Percentiles rank a stretch among this genome's conserved stretches.
Conservation (phyloP, 2,329 filamentous ascomycete species). For the Botryotinia calthae region DNA sequence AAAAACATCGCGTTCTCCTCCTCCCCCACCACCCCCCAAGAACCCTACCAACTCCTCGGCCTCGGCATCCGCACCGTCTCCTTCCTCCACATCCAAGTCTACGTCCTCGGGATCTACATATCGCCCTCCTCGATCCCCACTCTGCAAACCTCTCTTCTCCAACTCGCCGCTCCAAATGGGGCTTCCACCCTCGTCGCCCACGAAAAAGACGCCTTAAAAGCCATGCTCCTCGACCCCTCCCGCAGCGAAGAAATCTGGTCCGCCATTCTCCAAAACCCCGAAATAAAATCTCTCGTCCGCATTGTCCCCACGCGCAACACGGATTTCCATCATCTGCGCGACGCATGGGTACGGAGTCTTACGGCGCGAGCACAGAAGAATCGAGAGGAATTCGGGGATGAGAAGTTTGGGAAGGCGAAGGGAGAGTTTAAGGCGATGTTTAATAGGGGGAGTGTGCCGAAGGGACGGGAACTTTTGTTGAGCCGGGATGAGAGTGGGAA, state of each 20-base stretch:
- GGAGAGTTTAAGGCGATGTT: constrained; percentile 79
- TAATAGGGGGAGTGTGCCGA: constrained; percentile 74
- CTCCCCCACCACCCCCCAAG: constrained; percentile 74
- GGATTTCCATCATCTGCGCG: constrained; percentile 87
- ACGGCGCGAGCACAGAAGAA: constrained; percentile 63
- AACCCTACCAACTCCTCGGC: constrained; percentile 75
- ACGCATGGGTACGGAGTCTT: constrained; percentile 86
- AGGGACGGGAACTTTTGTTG: constrained; percentile 74
- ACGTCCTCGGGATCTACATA: constrained; percentile 90
- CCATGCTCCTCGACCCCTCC: constrained; percentile 65
- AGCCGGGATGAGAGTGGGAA: constrained; percentile 63
- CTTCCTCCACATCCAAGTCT: constrained; percentile 87
- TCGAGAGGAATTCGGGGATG: constrained; percentile 58
- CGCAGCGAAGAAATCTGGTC: constrained; percentile 74
- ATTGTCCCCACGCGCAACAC: constrained; percentile 91
- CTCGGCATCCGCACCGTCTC: constrained; percentile 86
- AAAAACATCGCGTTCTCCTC: constrained; percentile 88
- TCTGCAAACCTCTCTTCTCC: constrained; percentile 76
- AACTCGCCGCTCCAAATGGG: constrained; percentile 64
- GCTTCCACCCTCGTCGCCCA: constrained; percentile 80
- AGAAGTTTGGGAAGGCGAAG: constrained; percentile 72
- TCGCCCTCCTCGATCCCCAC: constrained; percentile 76
- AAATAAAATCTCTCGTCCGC: constrained; percentile 74
- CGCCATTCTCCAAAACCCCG: constrained; percentile 61
- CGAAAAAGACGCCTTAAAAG: constrained; percentile 73